Base-by-base conservation (phyloP, 768 basidiomycete genomes). In the Calvatia gigantea region DNA sequence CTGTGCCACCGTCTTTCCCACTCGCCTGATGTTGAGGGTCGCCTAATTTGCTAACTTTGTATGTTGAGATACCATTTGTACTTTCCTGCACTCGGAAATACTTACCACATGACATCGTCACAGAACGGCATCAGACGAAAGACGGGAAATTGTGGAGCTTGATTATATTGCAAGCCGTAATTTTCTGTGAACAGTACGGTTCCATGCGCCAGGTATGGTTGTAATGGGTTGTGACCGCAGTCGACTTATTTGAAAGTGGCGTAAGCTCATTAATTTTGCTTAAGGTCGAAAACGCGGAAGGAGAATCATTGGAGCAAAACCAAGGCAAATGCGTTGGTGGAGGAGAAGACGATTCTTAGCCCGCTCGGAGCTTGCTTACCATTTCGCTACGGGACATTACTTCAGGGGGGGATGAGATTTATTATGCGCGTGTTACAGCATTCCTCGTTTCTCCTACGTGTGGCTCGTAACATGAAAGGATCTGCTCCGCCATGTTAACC, bases 41-140 rank as follows among this genome's bases (percentile, higher is more conserved):
- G 21, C 19, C 3, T 8, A 4, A 11, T 19, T 3, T 11, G 12
- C 41, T 42, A 1, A 50, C 28, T 42, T 4, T 1, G 17, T n/a
- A 54, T 31, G 32, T 42, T 51, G 6, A 39, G 73, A 4, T 39
- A 3, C 59, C 17, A 60, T 76, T 45, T 77, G 87, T 76, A 87
- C 85, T 3, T 84, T 89, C 1, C 73, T 89, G 21, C 87, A 87
- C 76, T 89, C 89, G 60, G 80, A 89, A 32, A 82, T 89, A 49
- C 85, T 0, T 87, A 86, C 65, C 67, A 86, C 56, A 87, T 86
- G 8, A 87, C 84, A 9, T 83, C 86, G 3, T 85, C 84, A 35
- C 87, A 61, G 86, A 87, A 65, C 72, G 85, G n/a, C 89, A 89
- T 67, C n/a, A n/a, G 88, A 89, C 54, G 87, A 89, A 62, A 87